Evolutionary conservation across 2,329 filamentous ascomycete genomes (phyloP), one percentile per base, ranked within the genome.

Genomic region (Cercospora sp.): DNA sequence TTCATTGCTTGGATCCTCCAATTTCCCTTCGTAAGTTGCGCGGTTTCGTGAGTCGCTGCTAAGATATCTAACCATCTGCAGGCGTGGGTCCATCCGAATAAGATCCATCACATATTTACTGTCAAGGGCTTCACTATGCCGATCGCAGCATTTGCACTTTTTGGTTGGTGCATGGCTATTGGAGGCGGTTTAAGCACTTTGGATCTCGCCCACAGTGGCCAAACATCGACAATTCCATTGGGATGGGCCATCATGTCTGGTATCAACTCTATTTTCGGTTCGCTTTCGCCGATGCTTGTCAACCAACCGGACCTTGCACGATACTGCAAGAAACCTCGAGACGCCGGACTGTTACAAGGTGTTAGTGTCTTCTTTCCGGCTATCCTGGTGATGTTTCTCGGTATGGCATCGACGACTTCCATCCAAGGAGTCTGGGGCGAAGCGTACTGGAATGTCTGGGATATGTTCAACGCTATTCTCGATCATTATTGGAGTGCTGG

Each of bases 371-470:
- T 81, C 0, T 73, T 83, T 26, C 76, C 77, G 12, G 79, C 81
- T 5, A 82, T 81, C 1, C 70, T 82, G 7, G 79, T 79, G 1
- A 80, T 81, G 12, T 75, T 75, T 60, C 74, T 83, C 3, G 82
- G 82, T 13, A 83, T 83, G 67, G 72, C 82, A n/a, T 12, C 79
- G 0, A 83, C 81, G 0, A 77, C 80, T 1, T 79, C 80, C 5
- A 2, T 69, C 72, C 3, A 75, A 72, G 3, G 64, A 69, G 20
- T 77, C 76, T 53, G 80, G 79, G 80, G 81, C 3, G 76, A 77
- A 7, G 77, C 77, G 2, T 80, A 81, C 70, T 83, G 81, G 81
- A 82, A 83, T 60, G 73, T 80, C 1, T 83, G 81, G 80, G 81
- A 83, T 69, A 75, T 83, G 16, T 79, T 79, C 61, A 73, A 73